Evolutionary conservation across 176 grass and related monocot genomes (phyloP).

Genomic region (Tillandsia fasciculata): DNA sequence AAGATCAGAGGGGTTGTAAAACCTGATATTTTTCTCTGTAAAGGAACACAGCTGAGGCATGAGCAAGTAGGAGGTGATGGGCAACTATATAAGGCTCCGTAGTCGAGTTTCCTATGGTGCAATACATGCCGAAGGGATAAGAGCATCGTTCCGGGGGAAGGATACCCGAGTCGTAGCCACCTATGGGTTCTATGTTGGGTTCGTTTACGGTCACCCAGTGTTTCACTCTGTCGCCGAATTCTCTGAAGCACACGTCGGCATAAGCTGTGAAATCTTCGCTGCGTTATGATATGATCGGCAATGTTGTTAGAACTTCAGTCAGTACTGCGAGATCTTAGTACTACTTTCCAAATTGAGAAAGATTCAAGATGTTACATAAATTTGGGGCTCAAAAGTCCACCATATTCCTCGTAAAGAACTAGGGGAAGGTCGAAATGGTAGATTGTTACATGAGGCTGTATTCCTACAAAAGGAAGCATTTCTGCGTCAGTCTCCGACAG

Average conservation of each 20-base stretch:
- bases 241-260: constrained; percentile 55
- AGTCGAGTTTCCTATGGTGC: constrained; percentile 47
- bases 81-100: constrained; percentile 45
- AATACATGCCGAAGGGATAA: constrained; percentile 39
- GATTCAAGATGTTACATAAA: constrained; percentile 30
- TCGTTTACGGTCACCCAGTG: constrained; percentile 64
- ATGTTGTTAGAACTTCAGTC: neutral
- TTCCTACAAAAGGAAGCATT: constrained; percentile 29
- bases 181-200: constrained; percentile 53
- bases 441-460: constrained; percentile 60
- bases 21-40: constrained; percentile 49
- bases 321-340: neutral
- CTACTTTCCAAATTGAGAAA: neutral
- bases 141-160: constrained; percentile 61
- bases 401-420: constrained; percentile 53
- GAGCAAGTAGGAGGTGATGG: constrained; percentile 40
- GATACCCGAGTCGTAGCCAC: constrained; percentile 19
- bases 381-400: constrained; percentile 41
- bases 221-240: constrained; percentile 67
- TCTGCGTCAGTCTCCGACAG: neutral
- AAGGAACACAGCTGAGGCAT: constrained; percentile 37
- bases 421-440: constrained; percentile 72
- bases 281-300: neutral
- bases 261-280: constrained; percentile 69
- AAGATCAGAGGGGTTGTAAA: neutral